Percentiles rank a stretch among this genome's conserved stretches.
Evolutionary conservation across 495 filamentous ascomycete genomes (phyloP).

Genomic region (Achaetomiella virescens): DNA sequence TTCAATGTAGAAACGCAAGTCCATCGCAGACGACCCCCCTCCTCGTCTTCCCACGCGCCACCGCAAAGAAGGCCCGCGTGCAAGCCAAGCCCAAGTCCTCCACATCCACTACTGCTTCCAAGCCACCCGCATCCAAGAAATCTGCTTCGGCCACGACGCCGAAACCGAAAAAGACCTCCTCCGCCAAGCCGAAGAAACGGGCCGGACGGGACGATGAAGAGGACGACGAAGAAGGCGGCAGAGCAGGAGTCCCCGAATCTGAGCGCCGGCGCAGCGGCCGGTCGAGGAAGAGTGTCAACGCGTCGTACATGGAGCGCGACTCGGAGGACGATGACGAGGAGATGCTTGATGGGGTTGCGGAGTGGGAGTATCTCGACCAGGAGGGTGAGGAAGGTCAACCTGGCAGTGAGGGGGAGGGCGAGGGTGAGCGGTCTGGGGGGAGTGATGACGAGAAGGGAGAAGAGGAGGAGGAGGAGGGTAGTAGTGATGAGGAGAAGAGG

Average conservation of each 20-base stretch:
- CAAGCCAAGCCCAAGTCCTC: slow-evolving; percentile 31
- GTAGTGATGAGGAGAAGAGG: slow-evolving; percentile 5
- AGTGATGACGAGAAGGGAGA: slow-evolving; percentile 15
- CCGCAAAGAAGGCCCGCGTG: slow-evolving; percentile 23
- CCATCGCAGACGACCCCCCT: slow-evolving; percentile 28
- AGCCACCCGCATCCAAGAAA: not conserved
- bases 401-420: not conserved
- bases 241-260: slow-evolving; percentile 26
- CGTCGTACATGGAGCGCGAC: slow-evolving; percentile 47
- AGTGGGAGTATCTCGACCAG: slow-evolving; percentile 46
- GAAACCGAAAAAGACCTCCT: too few relatives aligned
- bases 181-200: slow-evolving; percentile 13
- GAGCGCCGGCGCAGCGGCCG: slow-evolving; percentile 50
- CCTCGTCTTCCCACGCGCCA: not conserved
- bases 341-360: slow-evolving; percentile 49
- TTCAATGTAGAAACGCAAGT: slow-evolving; percentile 43
- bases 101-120: not conserved
- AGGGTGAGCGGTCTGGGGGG: not conserved
- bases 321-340: slow-evolving; percentile 50
- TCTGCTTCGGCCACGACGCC: not conserved
- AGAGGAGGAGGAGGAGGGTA: not conserved
- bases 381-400: slow-evolving; percentile 4
- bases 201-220: slow-evolving; percentile 23
- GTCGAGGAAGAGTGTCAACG: slow-evolving; percentile 25
- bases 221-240: slow-evolving; percentile 17